Percentiles rank a stretch among this genome's conserved stretches.
Conservation (phyloP, 148 eudicot species). For the Vaccinium darrowii region DNA sequence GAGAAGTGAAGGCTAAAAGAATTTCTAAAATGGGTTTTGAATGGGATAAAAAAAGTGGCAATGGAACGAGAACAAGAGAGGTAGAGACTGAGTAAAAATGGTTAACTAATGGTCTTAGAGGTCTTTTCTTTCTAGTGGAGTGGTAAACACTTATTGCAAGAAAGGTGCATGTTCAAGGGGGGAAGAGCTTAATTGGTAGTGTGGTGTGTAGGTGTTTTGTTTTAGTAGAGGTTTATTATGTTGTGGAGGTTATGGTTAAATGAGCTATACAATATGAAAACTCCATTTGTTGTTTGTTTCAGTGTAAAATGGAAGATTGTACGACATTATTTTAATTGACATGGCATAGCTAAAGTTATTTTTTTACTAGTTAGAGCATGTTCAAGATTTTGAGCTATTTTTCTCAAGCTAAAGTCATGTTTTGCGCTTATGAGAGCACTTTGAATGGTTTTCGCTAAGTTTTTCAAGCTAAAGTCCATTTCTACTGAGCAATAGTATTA, state of each 20-base stretch:
- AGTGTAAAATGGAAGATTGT: neutral
- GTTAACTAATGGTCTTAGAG: neutral
- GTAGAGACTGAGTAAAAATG: neutral
- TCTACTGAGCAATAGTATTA: too few relatives aligned
- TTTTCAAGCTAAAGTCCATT: too few relatives aligned
- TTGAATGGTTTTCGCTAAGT: too few relatives aligned
- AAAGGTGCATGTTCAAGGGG: neutral
- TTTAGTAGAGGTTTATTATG: neutral
- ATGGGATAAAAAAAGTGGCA: neutral
- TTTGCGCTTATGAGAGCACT: too few relatives aligned
- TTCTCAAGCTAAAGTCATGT: too few relatives aligned
- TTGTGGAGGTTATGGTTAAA: neutral
- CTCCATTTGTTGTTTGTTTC: too few relatives aligned
- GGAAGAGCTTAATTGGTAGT: too few relatives aligned
- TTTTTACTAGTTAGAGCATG: neutral
- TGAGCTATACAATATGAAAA: too few relatives aligned
- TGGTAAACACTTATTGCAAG: neutral
- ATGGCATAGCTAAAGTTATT: neutral
- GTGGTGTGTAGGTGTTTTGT: neutral
- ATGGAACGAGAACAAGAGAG: neutral
- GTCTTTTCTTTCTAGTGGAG: neutral
- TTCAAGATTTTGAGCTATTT: neutral
- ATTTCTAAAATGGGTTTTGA: neutral
- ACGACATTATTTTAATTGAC: neutral
- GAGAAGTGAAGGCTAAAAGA: neutral